Percentiles rank a stretch among this genome's conserved stretches.
phyloP scores from a whole-genome alignment of 129 eudicot genomes.

The Flaveria bidentis region DNA sequence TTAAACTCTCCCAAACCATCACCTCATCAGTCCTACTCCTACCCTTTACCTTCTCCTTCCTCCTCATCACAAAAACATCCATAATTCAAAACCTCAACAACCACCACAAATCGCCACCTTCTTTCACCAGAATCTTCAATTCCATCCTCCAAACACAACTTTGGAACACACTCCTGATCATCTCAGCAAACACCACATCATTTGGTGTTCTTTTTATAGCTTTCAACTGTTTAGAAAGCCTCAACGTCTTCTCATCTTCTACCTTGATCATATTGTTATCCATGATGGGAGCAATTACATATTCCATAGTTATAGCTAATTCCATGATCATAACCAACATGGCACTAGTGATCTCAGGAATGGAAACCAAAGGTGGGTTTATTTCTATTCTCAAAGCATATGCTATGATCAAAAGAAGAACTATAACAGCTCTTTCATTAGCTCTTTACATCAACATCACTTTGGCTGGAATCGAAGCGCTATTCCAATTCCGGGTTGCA shows the following conservation, averaged over 20 bases:
- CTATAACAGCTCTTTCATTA: slow-evolving; percentile 59
- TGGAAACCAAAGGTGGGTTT: slow-evolving; percentile 49
- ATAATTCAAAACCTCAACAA: slow-evolving; percentile 44
- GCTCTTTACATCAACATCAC: slow-evolving; percentile 54
- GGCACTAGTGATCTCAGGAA: slow-evolving; percentile 57
- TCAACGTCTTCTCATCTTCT: slow-evolving; percentile 32
- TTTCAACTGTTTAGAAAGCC: slow-evolving; percentile 46
- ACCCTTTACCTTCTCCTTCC: slow-evolving; percentile 68
- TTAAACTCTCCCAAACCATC: slow-evolving; percentile 75
- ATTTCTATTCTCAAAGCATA: slow-evolving; percentile 53
- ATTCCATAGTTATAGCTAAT: slow-evolving; percentile 63
- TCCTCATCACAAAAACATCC: slow-evolving; percentile 62
- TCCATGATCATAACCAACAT: slow-evolving; percentile 52
- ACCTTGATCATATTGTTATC: slow-evolving; percentile 36
- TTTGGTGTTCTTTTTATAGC: slow-evolving; percentile 51
- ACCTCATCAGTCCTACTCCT: slow-evolving; percentile 50
- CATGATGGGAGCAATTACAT: slow-evolving; percentile 43
- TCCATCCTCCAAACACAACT: slow-evolving; percentile 66
- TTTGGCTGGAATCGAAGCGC: slow-evolving; percentile 66
- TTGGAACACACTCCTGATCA: slow-evolving; percentile 58
- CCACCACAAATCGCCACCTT: slow-evolving; percentile 18
- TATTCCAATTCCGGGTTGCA: slow-evolving; percentile 65
- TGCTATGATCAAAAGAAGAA: slow-evolving; percentile 51
- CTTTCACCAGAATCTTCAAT: slow-evolving; percentile 33
- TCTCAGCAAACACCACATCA: slow-evolving; percentile 69